Conservation (phyloP, 257 asterid genomes). For the Paraleonurus japonicus region DNA sequence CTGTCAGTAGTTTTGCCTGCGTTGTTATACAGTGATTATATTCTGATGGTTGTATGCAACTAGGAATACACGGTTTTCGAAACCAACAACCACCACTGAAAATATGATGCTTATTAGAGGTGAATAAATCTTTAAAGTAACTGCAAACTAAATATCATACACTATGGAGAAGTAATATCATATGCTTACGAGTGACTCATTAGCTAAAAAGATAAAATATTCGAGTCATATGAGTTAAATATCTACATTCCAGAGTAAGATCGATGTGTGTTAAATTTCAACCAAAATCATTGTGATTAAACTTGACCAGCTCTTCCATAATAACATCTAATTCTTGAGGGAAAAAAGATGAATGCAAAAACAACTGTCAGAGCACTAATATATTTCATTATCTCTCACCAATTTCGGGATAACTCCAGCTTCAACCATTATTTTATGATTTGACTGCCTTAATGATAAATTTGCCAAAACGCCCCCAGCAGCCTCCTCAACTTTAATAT, state of each 20-base stretch:
- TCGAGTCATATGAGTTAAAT: background rate
- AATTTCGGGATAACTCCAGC: constrained; percentile 70
- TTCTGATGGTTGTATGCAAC: too few relatives aligned
- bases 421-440: constrained; percentile 72
- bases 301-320: background rate
- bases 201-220: background rate
- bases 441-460: constrained; percentile 53
- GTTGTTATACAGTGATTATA: constrained; percentile 7
- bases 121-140: background rate
- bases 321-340: background rate
- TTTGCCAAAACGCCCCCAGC: constrained; percentile 76
- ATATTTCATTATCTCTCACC: constrained; percentile 44
- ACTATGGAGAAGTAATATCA: background rate
- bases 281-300: background rate
- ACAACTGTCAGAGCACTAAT: background rate
- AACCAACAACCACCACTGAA: background rate
- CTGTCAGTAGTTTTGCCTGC: constrained; percentile 71
- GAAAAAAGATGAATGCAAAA: background rate
- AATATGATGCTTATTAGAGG: background rate
- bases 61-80: too few relatives aligned
- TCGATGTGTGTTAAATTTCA: background rate
- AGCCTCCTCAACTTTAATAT: constrained; percentile 64
- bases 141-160: background rate
- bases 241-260: background rate
- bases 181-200: background rate